phyloP scores from a whole-genome alignment of 1,284 basidiomycete species.

The Vanrija sp. region DNA sequence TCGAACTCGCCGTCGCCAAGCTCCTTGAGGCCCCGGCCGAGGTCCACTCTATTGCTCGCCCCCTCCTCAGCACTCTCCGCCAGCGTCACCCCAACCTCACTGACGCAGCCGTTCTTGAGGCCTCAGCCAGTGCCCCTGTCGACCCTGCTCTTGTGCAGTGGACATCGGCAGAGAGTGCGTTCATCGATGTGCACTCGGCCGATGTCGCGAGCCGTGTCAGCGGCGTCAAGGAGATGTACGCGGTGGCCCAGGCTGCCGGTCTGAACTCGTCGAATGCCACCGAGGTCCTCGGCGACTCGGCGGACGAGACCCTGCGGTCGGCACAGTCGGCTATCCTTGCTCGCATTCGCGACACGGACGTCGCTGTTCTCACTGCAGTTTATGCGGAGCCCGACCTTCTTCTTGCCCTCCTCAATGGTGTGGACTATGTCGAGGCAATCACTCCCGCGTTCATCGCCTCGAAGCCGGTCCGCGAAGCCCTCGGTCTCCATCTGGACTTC shows the following conservation, averaged over 20 bases:
- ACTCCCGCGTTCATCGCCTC: slow-evolving; percentile 50
- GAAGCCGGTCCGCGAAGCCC: slow-evolving; percentile 48
- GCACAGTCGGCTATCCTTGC: slow-evolving; percentile 51
- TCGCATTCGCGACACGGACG: slow-evolving; percentile 63
- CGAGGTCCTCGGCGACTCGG: slow-evolving; percentile 8
- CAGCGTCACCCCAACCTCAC: slow-evolving; percentile 42
- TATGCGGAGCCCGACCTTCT: slow-evolving; percentile 57
- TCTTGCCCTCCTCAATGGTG: slow-evolving; percentile 52
- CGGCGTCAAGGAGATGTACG: slow-evolving; percentile 44
- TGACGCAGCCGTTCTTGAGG: slow-evolving; percentile 28
- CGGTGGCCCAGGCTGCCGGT: slow-evolving; percentile 13
- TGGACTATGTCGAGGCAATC: slow-evolving; percentile 55
- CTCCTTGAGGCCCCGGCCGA: slow-evolving; percentile 23
- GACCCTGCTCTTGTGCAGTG: slow-evolving; percentile 18
- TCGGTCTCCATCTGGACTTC: slow-evolving; percentile 60
- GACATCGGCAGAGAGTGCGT: slow-evolving; percentile 25
- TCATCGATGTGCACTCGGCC: slow-evolving; percentile 46
- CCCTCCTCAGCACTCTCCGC: slow-evolving; percentile 32
- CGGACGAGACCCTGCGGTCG: slow-evolving; percentile 25
- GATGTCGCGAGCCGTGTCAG: slow-evolving; percentile 45
- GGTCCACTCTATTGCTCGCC: slow-evolving; percentile 20
- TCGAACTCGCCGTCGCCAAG: slow-evolving; percentile 22
- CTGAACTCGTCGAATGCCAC: slow-evolving; percentile 10
- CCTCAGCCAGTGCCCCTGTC: slow-evolving; percentile 11
- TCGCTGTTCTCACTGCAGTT: slow-evolving; percentile 61